Base-by-base conservation (phyloP, 2,329 filamentous ascomycete species). In the Aspergillus melleus region DNA sequence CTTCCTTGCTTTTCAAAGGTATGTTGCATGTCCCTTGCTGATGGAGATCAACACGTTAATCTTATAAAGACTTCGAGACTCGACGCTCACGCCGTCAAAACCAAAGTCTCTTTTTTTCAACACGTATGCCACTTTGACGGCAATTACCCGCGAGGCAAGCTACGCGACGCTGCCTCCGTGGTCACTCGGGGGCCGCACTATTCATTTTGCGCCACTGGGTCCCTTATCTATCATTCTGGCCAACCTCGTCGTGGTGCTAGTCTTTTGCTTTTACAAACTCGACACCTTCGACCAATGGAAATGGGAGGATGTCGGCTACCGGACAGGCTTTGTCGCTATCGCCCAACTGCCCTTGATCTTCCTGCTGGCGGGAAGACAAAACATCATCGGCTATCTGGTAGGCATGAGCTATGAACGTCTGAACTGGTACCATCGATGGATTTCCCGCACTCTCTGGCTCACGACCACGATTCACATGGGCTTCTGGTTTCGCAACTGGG, bases 251-350 rank as follows among this genome's bases (percentile, higher is more conserved):
- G 71, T 82, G 14, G 76, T 83, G 2, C 65, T 86, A n/a, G 73
- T 85, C 1, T 77, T 86, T 29, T 84, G 81, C 66, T 83, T 86
- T 62, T 86, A 85, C 68, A 80, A 79, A 32, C 75, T 86, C 30
- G 75, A 86, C 66, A 77, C 83, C 0, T 73, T 69, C 0, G 75
- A 84, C 57, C 71, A 77, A 51, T 80, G 81, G 72, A 74, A 76
- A 47, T 85, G 81, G 77, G 84, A 88, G 65, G 74, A 80, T 50
- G 80, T 87, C 57, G 85, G 81, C 12, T 86, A 85, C 66, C 79
- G 84, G 32, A 81, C 80, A 4, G 84, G 82, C 4, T 83, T 81
- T 57, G 76, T 86, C 49, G 77, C 82, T 12, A 74, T 85, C 51
- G 75, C 78, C 10, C 84, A 86, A 64, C 64, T 86, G 3, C 84